Evolutionary conservation across 805 yeast species (phyloP).

Genomic region (Saccharomycopsis microspora): DNA sequence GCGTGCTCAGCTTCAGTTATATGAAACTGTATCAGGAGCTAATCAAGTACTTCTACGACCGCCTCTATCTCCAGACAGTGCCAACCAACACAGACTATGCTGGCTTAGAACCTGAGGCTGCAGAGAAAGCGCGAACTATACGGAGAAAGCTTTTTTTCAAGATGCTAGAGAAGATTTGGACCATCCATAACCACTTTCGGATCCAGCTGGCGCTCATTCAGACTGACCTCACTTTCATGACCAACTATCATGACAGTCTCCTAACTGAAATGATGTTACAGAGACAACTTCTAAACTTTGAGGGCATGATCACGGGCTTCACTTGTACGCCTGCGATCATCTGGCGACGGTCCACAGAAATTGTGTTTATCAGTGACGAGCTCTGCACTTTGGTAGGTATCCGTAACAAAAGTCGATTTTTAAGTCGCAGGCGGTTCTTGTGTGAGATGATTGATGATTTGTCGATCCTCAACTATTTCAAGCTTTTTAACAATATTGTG

Average conservation of each 20-base stretch:
- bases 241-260: constrained; percentile 13
- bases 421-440: constrained; percentile 40
- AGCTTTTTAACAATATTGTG: constrained; percentile 59
- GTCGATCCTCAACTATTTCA: constrained; percentile 60
- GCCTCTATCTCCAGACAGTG: constrained; percentile 10
- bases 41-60: constrained; percentile 15
- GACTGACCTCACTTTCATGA: constrained; percentile 10
- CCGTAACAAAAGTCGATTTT: constrained; percentile 13
- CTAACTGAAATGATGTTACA: constrained; percentile 26
- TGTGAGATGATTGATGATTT: constrained; percentile 78
- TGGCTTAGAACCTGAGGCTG: neutral
- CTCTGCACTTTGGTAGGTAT: constrained; percentile 55
- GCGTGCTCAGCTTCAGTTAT: constrained; percentile 12
- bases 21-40: constrained; percentile 16
- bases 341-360: constrained; percentile 82
- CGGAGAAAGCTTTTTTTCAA: constrained; percentile 15
- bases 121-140: neutral
- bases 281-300: constrained; percentile 27
- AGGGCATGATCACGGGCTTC: constrained; percentile 27
- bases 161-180: constrained; percentile 15
- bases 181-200: constrained; percentile 14
- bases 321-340: constrained; percentile 73
- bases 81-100: neutral
- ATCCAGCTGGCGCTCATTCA: constrained; percentile 16
- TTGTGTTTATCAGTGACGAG: constrained; percentile 69